A percentile compares a stretch with the other conserved stretches of the same genome.
Evolutionary conservation across 106 monocot species (phyloP).

Genomic region (Narthecium ossifragum): DNA sequence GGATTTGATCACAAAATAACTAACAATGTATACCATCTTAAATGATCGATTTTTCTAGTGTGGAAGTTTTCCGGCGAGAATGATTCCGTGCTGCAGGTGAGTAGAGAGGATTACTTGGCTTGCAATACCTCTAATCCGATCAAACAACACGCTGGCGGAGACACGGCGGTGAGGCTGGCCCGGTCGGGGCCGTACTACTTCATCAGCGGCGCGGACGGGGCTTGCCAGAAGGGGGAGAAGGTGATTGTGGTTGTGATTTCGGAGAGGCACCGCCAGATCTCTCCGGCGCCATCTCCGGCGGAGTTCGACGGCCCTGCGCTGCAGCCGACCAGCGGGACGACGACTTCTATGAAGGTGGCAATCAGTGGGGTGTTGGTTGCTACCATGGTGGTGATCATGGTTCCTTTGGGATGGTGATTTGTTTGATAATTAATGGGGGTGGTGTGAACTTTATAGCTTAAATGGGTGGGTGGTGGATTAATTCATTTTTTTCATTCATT

Average conservation of each 20-base stretch:
- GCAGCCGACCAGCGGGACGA: constrained; percentile 22
- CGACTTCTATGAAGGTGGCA: too few species aligned
- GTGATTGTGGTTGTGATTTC: constrained; percentile 46
- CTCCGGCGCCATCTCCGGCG: constrained; percentile 24
- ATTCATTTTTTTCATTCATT: too few species aligned
- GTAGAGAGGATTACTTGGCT: constrained; percentile 7
- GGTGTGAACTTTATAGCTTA: too few species aligned
- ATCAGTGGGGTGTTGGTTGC: too few species aligned
- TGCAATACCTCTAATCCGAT: constrained; percentile 27
- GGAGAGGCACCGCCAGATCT: constrained; percentile 1
- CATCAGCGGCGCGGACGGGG: constrained; percentile 11
- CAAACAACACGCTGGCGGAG: constrained; percentile 7
- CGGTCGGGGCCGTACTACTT: constrained; percentile 29
- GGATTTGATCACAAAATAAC: too few species aligned
- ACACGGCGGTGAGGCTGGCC: constrained; percentile 12
- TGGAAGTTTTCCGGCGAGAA: constrained; percentile 24
- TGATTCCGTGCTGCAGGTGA: constrained; percentile 28
- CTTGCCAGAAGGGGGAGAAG: constrained; percentile 25
- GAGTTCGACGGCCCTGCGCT: constrained; percentile 26
- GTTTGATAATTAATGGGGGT: too few species aligned
- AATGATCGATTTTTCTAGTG: too few species aligned
- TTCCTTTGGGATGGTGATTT: too few species aligned
- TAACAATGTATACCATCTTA: too few species aligned
- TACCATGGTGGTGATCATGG: too few species aligned
- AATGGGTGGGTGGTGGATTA: too few species aligned